A percentile compares a stretch with the other conserved stretches of the same genome.
These are phyloP conservation scores for Aspergillus ochraceus DNA, from an alignment of 2,329 filamentous ascomycete species.

Conservation along the genomic window DNA sequence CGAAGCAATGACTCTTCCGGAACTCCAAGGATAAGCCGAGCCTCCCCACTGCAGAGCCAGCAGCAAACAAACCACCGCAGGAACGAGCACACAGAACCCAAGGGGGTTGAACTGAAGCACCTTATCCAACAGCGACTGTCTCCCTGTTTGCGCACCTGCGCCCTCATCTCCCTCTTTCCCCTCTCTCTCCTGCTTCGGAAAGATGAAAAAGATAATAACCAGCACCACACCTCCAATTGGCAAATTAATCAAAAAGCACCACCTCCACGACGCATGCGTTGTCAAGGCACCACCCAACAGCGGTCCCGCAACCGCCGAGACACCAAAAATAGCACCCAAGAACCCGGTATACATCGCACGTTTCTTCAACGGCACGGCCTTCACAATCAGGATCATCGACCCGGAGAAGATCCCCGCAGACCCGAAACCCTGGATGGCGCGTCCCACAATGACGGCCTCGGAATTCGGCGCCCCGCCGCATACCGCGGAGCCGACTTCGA, in stretches of 20 bases:
- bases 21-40: constrained; percentile 18
- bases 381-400: background rate
- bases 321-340: constrained; percentile 57
- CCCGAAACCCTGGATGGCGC: constrained; percentile 38
- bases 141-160: no score
- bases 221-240: constrained; percentile 48
- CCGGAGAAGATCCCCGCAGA: constrained; percentile 36
- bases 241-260: constrained; percentile 48
- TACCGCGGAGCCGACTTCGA: constrained; percentile 40
- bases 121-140: constrained; percentile 37
- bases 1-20: constrained; percentile 20
- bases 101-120: constrained; percentile 41
- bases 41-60: constrained; percentile 25
- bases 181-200: constrained; percentile 2
- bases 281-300: constrained; percentile 48
- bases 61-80: constrained; percentile 19
- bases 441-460: constrained; percentile 35
- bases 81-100: constrained; percentile 32
- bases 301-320: constrained; percentile 47
- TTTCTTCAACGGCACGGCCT: constrained; percentile 53
- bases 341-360: constrained; percentile 45
- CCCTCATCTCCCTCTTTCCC: background rate
- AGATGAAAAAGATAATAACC: constrained; percentile 48
- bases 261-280: constrained; percentile 38
- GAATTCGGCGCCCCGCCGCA: constrained; percentile 37